These are phyloP conservation scores for Leccinum barrowsii DNA, from an alignment of 768 basidiomycete genomes.

Conservation along the genomic window DNA sequence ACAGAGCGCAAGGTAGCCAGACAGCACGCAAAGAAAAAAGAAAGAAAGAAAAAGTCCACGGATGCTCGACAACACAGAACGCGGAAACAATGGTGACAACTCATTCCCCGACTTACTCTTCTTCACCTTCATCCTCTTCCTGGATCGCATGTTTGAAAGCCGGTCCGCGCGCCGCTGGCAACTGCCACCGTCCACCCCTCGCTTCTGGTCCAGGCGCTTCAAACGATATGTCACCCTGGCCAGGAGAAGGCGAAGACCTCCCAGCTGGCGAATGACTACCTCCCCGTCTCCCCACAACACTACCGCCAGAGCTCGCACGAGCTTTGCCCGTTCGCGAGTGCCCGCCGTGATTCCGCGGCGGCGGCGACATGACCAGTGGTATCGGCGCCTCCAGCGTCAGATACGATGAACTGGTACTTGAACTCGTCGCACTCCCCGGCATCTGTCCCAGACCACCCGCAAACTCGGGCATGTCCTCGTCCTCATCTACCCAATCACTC, in stretches of 20 bases:
- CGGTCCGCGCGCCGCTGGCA: slow-evolving; percentile 66
- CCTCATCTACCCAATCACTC: slow-evolving; percentile 86
- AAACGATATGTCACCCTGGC: slow-evolving; percentile 40
- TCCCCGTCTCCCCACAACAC: slow-evolving; percentile 38
- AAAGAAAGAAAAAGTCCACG: background rate
- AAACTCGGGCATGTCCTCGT: slow-evolving; percentile 69
- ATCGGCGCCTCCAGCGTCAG: slow-evolving; percentile 36
- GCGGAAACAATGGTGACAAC: slow-evolving; percentile 1
- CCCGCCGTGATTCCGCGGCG: slow-evolving; percentile 45
- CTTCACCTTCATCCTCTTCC: slow-evolving; percentile 85
- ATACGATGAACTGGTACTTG: slow-evolving; percentile 24
- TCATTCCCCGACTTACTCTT: slow-evolving; percentile 39
- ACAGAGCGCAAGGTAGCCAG: slow-evolving; percentile 5
- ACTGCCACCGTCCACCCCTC: slow-evolving; percentile 59
- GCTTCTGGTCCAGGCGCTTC: slow-evolving; percentile 41
- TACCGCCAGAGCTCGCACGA: slow-evolving; percentile 21
- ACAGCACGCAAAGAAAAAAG: background rate
- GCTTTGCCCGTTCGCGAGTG: slow-evolving; percentile 35
- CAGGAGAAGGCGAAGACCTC: slow-evolving; percentile 56
- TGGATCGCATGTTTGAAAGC: slow-evolving; percentile 72
- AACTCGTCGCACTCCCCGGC: slow-evolving; percentile 26
- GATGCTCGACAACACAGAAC: slow-evolving; percentile 12
- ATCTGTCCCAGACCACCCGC: slow-evolving; percentile 76
- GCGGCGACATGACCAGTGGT: slow-evolving; percentile 43
- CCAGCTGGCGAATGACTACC: slow-evolving; percentile 59